phyloP scores from a whole-genome alignment of 148 eudicot species.

The Persicaria tinctoria region DNA sequence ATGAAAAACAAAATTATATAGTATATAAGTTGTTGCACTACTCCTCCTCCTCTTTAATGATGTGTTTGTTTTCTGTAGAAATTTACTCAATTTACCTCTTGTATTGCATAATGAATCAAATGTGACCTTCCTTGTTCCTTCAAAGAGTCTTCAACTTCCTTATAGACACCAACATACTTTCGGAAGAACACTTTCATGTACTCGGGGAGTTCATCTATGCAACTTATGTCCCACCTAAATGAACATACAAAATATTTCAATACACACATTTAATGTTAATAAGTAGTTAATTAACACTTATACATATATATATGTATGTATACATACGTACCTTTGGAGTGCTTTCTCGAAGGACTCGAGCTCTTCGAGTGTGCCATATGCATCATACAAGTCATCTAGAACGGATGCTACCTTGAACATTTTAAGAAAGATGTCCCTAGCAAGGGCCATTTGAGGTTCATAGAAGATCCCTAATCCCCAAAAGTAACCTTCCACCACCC shows the following conservation, averaged over 20 bases:
- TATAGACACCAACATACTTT: too few species aligned
- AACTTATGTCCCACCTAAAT: conserved; percentile 15
- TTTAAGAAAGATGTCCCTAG: conserved; percentile 22
- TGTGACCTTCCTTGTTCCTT: conserved; percentile 9
- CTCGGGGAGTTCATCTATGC: conserved; percentile 3
- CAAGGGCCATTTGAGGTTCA: conserved; percentile 29
- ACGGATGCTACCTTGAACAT: conserved; percentile 19
- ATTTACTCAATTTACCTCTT: not conserved
- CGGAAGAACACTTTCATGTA: conserved; percentile 13
- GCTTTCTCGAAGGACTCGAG: conserved; percentile 23
- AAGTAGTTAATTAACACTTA: not conserved
- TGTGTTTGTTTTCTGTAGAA: too few species aligned
- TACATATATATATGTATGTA: too few species aligned
- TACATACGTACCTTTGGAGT: conserved; percentile 20
- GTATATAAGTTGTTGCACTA: too few species aligned
- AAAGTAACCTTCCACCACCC: conserved; percentile 34
- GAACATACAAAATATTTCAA: not conserved
- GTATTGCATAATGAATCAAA: conserved; percentile 2
- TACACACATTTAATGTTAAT: too few species aligned
- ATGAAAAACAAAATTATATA: too few species aligned
- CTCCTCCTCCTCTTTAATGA: too few species aligned
- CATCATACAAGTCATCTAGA: conserved; percentile 46
- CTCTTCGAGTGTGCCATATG: conserved; percentile 36
- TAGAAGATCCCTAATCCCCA: conserved; percentile 26
- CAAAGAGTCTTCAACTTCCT: conserved; percentile 13